Evolutionary conservation across 1,284 basidiomycete genomes (phyloP).

Genomic region (Cystobasidium slooffiae): DNA sequence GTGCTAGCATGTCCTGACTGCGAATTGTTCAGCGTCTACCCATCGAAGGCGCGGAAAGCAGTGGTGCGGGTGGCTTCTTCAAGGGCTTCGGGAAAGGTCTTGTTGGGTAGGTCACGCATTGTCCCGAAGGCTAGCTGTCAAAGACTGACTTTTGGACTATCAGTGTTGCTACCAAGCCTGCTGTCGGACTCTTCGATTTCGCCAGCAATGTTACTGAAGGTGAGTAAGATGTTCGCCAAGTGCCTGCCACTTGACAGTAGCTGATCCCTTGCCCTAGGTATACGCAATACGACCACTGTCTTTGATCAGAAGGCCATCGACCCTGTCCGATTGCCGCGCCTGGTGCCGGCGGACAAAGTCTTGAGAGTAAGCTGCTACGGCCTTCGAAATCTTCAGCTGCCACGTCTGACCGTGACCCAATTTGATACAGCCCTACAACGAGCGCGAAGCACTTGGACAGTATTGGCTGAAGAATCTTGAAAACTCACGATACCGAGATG

Average conservation of each 20-base stretch:
- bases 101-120: slow-evolving; percentile 72
- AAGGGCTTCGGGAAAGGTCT: slow-evolving; percentile 97
- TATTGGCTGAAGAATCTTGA: slow-evolving; percentile 94
- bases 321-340: slow-evolving; percentile 84
- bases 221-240: slow-evolving; percentile 48
- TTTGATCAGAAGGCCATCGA: slow-evolving; percentile 93
- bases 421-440: slow-evolving; percentile 72
- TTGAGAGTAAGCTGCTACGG: slow-evolving; percentile 66
- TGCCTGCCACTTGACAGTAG: neutral
- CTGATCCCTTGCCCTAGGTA: slow-evolving; percentile 62
- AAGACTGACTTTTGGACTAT: slow-evolving; percentile 32
- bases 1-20: neutral
- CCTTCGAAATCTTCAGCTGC: neutral
- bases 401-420: slow-evolving; percentile 26
- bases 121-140: neutral
- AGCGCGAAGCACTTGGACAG: slow-evolving; percentile 89
- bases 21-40: slow-evolving; percentile 74
- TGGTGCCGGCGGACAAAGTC: slow-evolving; percentile 82
- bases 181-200: slow-evolving; percentile 94
- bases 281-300: slow-evolving; percentile 97
- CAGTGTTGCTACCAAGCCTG: slow-evolving; percentile 92
- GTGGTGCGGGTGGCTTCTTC: slow-evolving; percentile 94
- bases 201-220: slow-evolving; percentile 96
- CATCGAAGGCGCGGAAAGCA: slow-evolving; percentile 92
- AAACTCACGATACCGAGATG: slow-evolving; percentile 79